Base-by-base conservation (phyloP, 2,329 filamentous ascomycete genomes). In the Ceratocystis smalleyi region DNA sequence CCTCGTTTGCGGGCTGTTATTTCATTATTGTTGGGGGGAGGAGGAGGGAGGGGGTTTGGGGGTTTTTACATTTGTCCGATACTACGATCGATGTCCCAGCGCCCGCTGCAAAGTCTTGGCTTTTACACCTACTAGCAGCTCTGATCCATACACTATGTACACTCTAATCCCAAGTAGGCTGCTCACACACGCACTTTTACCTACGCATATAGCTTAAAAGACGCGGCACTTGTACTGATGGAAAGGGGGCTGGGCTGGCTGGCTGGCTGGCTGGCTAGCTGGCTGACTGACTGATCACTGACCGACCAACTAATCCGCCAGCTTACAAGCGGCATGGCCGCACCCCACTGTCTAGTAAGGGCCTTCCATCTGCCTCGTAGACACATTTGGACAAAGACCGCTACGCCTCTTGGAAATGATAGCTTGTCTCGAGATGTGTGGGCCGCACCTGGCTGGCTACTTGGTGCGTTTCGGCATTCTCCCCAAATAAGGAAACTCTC, bases 351-450 rank as follows among this genome's bases (percentile, higher is more conserved):
- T 4, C 15, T 27, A 15, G 8, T 30, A 27, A 57, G 27, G 54
- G 54, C 35, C 54, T 19, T 32, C 54, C 22, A n/a, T 17, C 54
- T 57, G 24, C 15, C 7, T 7, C 27, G 10, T 40, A 40, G 12
- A 10, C 35, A 40, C 35, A 40, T 35, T 32, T 8, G 17, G 54
- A 35, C n/a, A n/a, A n/a, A 57, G 24, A 57, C 30, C 30, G 54
- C 54, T 24, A 57, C 54, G 54, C 54, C 54, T 30, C 27, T 17
- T 19, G 27, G 6, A 57, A 30, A 40, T 61, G 35, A 6, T 61
- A 51, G 12, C 45, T 43, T 62, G 60, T 63, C 51, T 65, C 60
- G 64, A 65, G 64, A 65, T 47, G 62, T 65, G 59, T 62, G 64
- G 61, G 57, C 64, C 62, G 54, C 15, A 59, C 49, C 59, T 60